phyloP scores from a whole-genome alignment of 306 rosid genomes.

The Lathyrus oleraceus region DNA sequence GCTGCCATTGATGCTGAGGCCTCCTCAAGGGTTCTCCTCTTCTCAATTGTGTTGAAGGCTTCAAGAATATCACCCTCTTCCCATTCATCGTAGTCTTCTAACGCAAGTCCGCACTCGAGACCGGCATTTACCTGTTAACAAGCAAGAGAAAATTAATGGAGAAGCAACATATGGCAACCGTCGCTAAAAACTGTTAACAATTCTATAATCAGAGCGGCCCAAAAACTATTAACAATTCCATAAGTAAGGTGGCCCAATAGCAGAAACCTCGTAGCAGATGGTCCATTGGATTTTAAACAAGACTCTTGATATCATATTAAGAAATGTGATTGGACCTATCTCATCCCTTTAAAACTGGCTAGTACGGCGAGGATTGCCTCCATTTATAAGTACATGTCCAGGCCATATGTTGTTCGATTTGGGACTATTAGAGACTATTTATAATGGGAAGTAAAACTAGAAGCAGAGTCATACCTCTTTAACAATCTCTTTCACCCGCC shows the following conservation, averaged over 20 bases:
- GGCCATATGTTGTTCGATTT: too few species aligned
- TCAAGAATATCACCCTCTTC: conserved; percentile 78
- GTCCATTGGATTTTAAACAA: too few species aligned
- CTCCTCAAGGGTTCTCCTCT: conserved; percentile 92
- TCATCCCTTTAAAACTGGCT: too few species aligned
- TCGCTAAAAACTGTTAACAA: too few species aligned
- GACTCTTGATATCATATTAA: too few species aligned
- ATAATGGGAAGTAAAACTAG: conserved; percentile 27
- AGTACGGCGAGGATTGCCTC: too few species aligned
- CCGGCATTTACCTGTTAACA: conserved; percentile 78
- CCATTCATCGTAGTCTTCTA: conserved; percentile 82
- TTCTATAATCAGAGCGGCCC: too few species aligned
- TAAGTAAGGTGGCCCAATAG: too few species aligned
- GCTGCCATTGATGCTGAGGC: conserved; percentile 93
- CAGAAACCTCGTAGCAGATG: too few species aligned
- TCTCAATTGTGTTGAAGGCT: conserved; percentile 71
- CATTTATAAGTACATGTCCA: too few species aligned
- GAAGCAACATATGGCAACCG: neutral
- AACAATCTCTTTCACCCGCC: conserved; percentile 88
- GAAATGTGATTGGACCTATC: too few species aligned
- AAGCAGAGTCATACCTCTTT: conserved; percentile 68
- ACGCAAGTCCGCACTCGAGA: conserved; percentile 88
- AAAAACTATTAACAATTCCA: too few species aligned
- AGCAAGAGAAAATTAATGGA: conserved; percentile 30
- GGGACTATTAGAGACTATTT: neutral